phyloP scores from a whole-genome alignment of 1,284 basidiomycete genomes.

The Pseudozyma sp. region DNA sequence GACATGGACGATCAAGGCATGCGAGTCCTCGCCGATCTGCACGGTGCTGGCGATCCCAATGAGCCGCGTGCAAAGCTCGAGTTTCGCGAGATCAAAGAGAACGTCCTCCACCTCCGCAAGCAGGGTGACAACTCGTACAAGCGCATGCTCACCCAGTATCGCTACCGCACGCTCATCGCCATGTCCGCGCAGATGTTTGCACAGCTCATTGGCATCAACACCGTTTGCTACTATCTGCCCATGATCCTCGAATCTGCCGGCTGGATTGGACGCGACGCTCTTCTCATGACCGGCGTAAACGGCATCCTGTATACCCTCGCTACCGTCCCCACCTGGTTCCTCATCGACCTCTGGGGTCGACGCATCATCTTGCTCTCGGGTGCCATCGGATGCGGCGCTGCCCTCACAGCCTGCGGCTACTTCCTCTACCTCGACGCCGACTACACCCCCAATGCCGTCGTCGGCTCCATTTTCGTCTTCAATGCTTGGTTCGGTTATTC shows the following conservation, averaged over 20 bases:
- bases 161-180: slow-evolving; percentile 89
- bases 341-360: slow-evolving; percentile 91
- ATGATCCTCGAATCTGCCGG: slow-evolving; percentile 77
- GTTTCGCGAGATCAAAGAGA: slow-evolving; percentile 91
- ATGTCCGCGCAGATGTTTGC: slow-evolving; percentile 98
- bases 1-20: slow-evolving; percentile 87
- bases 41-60: slow-evolving; percentile 81
- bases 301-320: slow-evolving; percentile 76
- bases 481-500: slow-evolving; percentile 86
- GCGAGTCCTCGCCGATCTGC: slow-evolving; percentile 87
- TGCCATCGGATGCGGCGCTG: slow-evolving; percentile 80
- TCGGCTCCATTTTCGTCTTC: slow-evolving; percentile 87
- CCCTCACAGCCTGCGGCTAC: slow-evolving; percentile 83
- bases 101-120: slow-evolving; percentile 68
- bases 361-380: slow-evolving; percentile 90
- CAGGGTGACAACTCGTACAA: slow-evolving; percentile 81
- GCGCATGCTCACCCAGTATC: slow-evolving; percentile 88
- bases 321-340: slow-evolving; percentile 80
- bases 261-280: slow-evolving; percentile 95
- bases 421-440: slow-evolving; percentile 88
- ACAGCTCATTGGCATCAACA: slow-evolving; percentile 75
- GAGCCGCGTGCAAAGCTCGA: slow-evolving; percentile 82
- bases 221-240: slow-evolving; percentile 89
- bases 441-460: slow-evolving; percentile 82
- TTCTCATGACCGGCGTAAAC: slow-evolving; percentile 90